A percentile compares a stretch with the other conserved stretches of the same genome.
Evolutionary conservation across 2,329 filamentous ascomycete species (phyloP).

Genomic region (Periconia macrospinosa): DNA sequence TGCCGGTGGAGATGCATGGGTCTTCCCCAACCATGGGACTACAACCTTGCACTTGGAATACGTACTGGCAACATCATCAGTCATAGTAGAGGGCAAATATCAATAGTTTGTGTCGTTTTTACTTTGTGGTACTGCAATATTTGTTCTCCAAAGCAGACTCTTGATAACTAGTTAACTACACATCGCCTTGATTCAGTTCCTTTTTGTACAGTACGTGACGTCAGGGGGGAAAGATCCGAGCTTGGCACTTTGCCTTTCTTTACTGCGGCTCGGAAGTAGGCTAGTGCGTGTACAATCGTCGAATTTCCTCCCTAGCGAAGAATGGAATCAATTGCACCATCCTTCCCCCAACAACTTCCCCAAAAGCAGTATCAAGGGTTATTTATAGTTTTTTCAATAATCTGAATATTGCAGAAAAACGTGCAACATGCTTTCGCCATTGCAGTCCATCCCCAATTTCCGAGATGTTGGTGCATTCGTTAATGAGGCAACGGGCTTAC

Average conservation of each 20-base stretch:
- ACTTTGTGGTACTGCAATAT: neutral
- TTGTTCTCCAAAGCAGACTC: neutral
- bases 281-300: neutral
- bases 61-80: neutral
- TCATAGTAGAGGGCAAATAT: too few species aligned
- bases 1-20: neutral
- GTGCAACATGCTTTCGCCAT: slow-evolving; percentile 14
- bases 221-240: neutral
- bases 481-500: slow-evolving; percentile 23
- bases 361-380: too few species aligned
- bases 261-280: too few species aligned
- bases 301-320: neutral
- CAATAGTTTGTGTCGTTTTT: too few species aligned
- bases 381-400: too few species aligned
- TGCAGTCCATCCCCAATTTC: slow-evolving; percentile 41
- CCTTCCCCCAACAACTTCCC: too few species aligned
- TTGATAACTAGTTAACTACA: too few species aligned
- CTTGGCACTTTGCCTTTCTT: neutral
- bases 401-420: neutral
- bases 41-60: neutral
- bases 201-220: neutral
- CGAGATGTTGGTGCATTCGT: slow-evolving; percentile 39
- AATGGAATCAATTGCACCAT: neutral
- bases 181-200: neutral
- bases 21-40: neutral